Evolutionary conservation across 441 rosid genomes (phyloP), one percentile per base, ranked within the genome.

Genomic region (Eugenia klotzschiana): DNA sequence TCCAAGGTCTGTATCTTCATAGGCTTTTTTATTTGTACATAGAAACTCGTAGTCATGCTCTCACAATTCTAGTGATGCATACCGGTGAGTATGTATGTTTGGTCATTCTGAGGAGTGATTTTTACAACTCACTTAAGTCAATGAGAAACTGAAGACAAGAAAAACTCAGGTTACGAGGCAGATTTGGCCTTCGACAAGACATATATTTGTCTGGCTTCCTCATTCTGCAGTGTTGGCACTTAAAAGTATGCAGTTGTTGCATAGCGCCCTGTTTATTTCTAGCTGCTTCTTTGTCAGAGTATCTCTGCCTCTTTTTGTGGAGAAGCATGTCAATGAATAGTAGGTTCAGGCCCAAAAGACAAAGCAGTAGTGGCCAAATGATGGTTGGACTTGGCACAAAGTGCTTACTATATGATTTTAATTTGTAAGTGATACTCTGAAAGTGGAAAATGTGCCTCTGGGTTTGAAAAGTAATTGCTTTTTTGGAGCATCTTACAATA

Each of bases 1-100:
- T 85, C 96, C 98, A 81, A 95, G 98, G 99, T 97, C 85, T 81
- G 29, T 80, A 58, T 69, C 73, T 56, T 53, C 37, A 40, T 51
- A 15, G 46, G 73, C 56, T 43, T 41, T 54, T 82, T 58, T n/a
- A 23, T 81, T 41, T 79, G 4, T 15, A 46, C n/a, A 37, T 49
- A 51, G 49, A 72, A 33, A 33, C 8, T 37, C 14, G 23, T 33
- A 64, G 8, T 64, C n/a, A 18, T 0, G 14, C n/a, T 64, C 77
- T 64, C 46, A 37, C 77, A 69, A 37, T n/a, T 33, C 20, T 33
- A 40, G 43, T 29, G 77, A 69, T 69, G 46, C 77, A 69, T 69
- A 9, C 15, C 14, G 10, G 25, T 69, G 46, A 2, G 46, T 37
- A 37, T 33, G 7, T 33, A 69, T 10, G 7, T 69, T 1, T 69